Evolutionary conservation across 2,329 filamentous ascomycete species (phyloP).

Genomic region (Lecanicillium sp.): DNA sequence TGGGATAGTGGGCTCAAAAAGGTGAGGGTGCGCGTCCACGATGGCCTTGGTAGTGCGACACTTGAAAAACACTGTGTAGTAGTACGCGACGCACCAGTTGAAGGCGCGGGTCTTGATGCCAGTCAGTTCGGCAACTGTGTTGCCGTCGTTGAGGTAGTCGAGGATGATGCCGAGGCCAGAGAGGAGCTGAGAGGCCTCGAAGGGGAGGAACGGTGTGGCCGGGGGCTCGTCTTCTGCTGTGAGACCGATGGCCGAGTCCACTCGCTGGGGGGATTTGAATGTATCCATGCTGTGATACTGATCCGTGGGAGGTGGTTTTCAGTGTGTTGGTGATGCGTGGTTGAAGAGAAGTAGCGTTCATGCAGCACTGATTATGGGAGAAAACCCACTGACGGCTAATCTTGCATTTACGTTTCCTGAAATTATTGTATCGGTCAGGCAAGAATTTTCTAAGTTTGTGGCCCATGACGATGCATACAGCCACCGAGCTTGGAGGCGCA

Average conservation of each 20-base stretch:
- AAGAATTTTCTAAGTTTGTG: too few relatives aligned
- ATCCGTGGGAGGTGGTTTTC: too few relatives aligned
- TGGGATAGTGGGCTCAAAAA: not conserved
- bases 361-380: too few relatives aligned
- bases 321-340: too few relatives aligned
- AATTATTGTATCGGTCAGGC: too few relatives aligned
- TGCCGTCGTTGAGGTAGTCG: constrained; percentile 19
- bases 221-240: not conserved
- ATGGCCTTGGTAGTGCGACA: not conserved
- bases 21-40: constrained; percentile 1
- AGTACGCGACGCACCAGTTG: constrained; percentile 5
- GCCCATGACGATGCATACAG: too few relatives aligned
- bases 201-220: not conserved
- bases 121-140: constrained; percentile 4
- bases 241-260: constrained; percentile 1
- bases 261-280: not conserved
- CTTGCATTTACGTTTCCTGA: too few relatives aligned
- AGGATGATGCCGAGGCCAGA: constrained; percentile 16
- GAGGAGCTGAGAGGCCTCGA: not conserved
- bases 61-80: constrained; percentile 9
- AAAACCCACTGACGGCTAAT: too few relatives aligned
- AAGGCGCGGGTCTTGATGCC: not conserved
- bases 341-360: too few relatives aligned
- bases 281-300: too few relatives aligned
- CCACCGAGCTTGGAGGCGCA: too few relatives aligned